These are phyloP conservation scores for Alternaria sp. DNA, from an alignment of 2,329 filamentous ascomycete genomes.

Conservation along the genomic window DNA sequence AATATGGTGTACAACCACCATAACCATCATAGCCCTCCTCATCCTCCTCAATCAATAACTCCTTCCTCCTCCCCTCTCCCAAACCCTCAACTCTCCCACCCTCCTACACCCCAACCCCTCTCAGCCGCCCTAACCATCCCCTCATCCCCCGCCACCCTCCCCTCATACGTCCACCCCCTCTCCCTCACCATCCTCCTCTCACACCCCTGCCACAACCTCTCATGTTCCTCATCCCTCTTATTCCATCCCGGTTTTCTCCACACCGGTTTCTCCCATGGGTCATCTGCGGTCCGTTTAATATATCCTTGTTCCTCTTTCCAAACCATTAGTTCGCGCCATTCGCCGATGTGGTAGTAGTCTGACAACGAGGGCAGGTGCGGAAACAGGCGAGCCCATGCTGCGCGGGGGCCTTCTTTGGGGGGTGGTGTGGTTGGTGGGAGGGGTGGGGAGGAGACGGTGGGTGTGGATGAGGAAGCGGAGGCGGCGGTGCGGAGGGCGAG, in stretches of 20 bases:
- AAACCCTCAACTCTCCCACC: not conserved
- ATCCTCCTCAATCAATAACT: too few relatives aligned
- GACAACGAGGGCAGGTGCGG: not conserved
- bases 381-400: not conserved
- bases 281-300: not conserved
- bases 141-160: not conserved
- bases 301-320: not conserved
- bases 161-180: too few relatives aligned
- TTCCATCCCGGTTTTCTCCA: not conserved
- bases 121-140: not conserved
- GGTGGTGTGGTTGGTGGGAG: not conserved
- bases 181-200: not conserved
- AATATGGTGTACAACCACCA: too few relatives aligned
- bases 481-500: rapidly evolving
- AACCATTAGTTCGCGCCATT: not conserved
- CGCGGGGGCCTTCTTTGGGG: not conserved
- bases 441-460: too few relatives aligned
- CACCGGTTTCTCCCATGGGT: not conserved
- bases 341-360: not conserved
- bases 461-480: not conserved
- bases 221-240: not conserved
- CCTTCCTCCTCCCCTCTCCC: too few relatives aligned
- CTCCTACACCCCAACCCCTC: not conserved
- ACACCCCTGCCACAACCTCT: not conserved
- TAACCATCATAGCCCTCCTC: too few relatives aligned